Base-by-base conservation (phyloP, 2,329 filamentous ascomycete genomes). In the Penicillium sp. region DNA sequence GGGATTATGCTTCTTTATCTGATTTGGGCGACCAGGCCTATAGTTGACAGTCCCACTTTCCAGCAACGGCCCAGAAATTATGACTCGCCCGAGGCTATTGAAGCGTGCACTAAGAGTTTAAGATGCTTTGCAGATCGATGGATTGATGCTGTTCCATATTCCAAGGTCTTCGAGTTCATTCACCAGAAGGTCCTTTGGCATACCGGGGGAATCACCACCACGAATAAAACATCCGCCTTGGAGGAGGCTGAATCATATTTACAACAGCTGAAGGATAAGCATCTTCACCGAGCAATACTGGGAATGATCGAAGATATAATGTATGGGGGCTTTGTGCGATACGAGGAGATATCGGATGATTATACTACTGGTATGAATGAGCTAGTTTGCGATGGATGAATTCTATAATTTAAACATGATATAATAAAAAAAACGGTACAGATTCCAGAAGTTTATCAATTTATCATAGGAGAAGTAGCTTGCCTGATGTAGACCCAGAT, bases 291-390 rank as follows among this genome's bases (percentile, higher is more conserved):
- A 10, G 61, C 61, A 18, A 60, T 67, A 7, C 40, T 65, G 23
- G 62, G 56, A 2, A 68, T 67, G 66, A 65, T 68, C 42, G 63
- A 68, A 37, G 66, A 68, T 55, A 67, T 68, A 55, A 56, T 65
- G 48, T 57, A 59, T 47, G 54, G 54, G 9, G 52, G 43, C 3
- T 45, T 40, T 36, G 37, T 55, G 33, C 57, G 48, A 29, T 52
- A 55, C 37, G 45, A 55, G 29, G 34, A 34, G 8, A 16, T 52
- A 13, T 19, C 45, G 2, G 54, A 57, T 6, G 45, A 52, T 16
- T 52, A 56, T 26, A 28, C 24, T 28, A 28, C 24, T 28, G 10
- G 5, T 10, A 53, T 54, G 19, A 55, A 46, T 14, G 55, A 46
- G 13, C 40, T 51, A 31, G n/a, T 39, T 16, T 58, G 29, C 43